These are phyloP conservation scores for Inonotus obliquus DNA, from an alignment of 1,284 basidiomycete genomes.

Conservation along the genomic window DNA sequence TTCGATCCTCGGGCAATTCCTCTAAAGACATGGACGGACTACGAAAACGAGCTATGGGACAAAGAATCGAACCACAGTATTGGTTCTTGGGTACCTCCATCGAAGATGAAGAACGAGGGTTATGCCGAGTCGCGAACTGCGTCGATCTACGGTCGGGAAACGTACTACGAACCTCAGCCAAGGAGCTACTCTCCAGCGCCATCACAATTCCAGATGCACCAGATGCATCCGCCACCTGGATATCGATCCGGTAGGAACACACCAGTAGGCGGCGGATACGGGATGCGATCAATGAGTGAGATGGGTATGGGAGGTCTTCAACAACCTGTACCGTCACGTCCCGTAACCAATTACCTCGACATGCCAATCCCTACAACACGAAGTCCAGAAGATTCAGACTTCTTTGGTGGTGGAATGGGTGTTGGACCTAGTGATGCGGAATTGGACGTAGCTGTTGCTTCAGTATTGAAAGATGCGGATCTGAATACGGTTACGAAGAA, in stretches of 20 bases:
- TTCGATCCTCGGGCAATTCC: slow-evolving; percentile 92
- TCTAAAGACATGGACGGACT: slow-evolving; percentile 95
- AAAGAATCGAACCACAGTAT: slow-evolving; percentile 92
- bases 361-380: slow-evolving; percentile 52
- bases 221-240: slow-evolving; percentile 53
- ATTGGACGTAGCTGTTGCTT: slow-evolving; percentile 67
- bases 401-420: slow-evolving; percentile 33
- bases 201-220: slow-evolving; percentile 44
- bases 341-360: slow-evolving; percentile 71
- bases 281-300: slow-evolving; percentile 33
- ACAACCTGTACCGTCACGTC: slow-evolving; percentile 61
- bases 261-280: slow-evolving; percentile 37
- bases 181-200: slow-evolving; percentile 65
- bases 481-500: slow-evolving; percentile 88
- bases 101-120: slow-evolving; percentile 60
- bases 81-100: slow-evolving; percentile 77
- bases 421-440: slow-evolving; percentile 60
- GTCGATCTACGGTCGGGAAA: slow-evolving; percentile 79
- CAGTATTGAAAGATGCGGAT: slow-evolving; percentile 72
- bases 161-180: slow-evolving; percentile 59
- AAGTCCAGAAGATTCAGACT: slow-evolving; percentile 48
- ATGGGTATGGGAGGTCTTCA: slow-evolving; percentile 31
- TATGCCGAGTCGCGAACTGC: slow-evolving; percentile 71
- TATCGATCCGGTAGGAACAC: slow-evolving; percentile 78
- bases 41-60: slow-evolving; percentile 97